These are phyloP conservation scores for Claviceps pazoutovae DNA, from an alignment of 2,329 filamentous ascomycete species.

Conservation along the genomic window DNA sequence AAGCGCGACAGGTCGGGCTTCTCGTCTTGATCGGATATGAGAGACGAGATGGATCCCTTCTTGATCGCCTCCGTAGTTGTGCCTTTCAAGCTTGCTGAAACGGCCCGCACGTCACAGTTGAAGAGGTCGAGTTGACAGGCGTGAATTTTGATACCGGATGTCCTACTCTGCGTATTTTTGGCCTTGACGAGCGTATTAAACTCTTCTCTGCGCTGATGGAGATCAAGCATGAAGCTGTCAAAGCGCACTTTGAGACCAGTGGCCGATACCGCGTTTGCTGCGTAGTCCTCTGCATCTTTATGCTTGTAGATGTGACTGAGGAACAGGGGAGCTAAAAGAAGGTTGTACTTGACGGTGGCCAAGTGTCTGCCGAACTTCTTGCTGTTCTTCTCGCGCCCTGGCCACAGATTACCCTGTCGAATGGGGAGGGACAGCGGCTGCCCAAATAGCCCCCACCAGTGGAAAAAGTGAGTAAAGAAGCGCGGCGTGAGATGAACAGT, in stretches of 20 bases:
- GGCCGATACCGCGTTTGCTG: slow-evolving; percentile 64
- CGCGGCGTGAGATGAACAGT: slow-evolving; percentile 86
- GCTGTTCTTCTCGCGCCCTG: slow-evolving; percentile 85
- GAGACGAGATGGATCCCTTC: slow-evolving; percentile 36
- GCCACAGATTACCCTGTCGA: slow-evolving; percentile 82
- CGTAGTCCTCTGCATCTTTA: slow-evolving; percentile 81
- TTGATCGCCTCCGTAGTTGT: slow-evolving; percentile 66
- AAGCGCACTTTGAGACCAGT: slow-evolving; percentile 94
- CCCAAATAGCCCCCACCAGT: slow-evolving; percentile 95
- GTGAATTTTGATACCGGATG: slow-evolving; percentile 90
- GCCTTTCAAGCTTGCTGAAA: slow-evolving; percentile 78
- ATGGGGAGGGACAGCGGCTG: slow-evolving; percentile 90
- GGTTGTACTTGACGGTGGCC: slow-evolving; percentile 96
- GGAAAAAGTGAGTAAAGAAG: slow-evolving; percentile 97
- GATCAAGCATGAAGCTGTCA: slow-evolving; percentile 92
- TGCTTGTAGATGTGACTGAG: slow-evolving; percentile 98
- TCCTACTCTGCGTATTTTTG: slow-evolving; percentile 62
- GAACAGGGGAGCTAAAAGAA: slow-evolving; percentile 83
- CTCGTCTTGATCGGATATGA: slow-evolving; percentile 40
- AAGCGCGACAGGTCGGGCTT: slow-evolving; percentile 72
- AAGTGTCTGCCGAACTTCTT: slow-evolving; percentile 97
- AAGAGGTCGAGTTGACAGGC: slow-evolving; percentile 86
- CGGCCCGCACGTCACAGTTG: slow-evolving; percentile 79
- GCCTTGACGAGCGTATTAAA: slow-evolving; percentile 72
- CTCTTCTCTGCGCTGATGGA: slow-evolving; percentile 87